A percentile compares a stretch with the other conserved stretches of the same genome.
These are phyloP conservation scores for Polytolypa hystricis DNA, from an alignment of 2,329 filamentous ascomycete species.

Conservation along the genomic window DNA sequence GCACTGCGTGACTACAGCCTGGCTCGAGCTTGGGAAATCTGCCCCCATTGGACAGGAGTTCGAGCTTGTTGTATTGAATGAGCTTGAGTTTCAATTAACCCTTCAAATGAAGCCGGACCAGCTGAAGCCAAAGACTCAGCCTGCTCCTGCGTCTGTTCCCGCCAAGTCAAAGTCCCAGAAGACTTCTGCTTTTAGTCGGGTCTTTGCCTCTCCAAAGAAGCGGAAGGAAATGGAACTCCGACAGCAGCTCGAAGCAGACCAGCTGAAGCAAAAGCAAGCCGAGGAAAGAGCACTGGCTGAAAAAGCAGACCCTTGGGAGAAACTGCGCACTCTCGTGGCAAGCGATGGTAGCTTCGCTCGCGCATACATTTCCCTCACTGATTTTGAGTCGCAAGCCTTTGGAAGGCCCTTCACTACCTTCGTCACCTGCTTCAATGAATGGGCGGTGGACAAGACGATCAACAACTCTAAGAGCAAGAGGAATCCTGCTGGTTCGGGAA, in stretches of 20 bases:
- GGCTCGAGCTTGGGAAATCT: conserved; percentile 82
- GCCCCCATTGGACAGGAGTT: conserved; percentile 97
- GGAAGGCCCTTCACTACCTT: conserved; percentile 81
- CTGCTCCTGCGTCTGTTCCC: conserved; percentile 39
- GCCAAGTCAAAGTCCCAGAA: conserved; percentile 60
- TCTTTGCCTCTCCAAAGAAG: conserved; percentile 93
- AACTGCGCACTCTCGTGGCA: conserved; percentile 74
- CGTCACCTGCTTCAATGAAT: conserved; percentile 95
- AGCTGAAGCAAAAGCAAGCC: conserved; percentile 54
- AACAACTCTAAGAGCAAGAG: conserved; percentile 95
- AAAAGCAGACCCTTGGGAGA: conserved; percentile 57
- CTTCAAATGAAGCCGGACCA: conserved; percentile 90
- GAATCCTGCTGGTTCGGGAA: conserved; percentile 45
- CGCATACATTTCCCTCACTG: conserved; percentile 85
- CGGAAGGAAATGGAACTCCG: conserved; percentile 85
- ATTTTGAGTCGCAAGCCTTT: conserved; percentile 79
- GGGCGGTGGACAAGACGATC: conserved; percentile 77
- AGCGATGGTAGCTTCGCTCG: conserved; percentile 90
- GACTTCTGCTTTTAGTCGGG: conserved; percentile 77
- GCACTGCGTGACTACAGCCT: conserved; percentile 93
- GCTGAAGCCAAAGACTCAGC: conserved; percentile 48
- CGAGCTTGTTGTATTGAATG: conserved; percentile 90
- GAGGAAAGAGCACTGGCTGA: conserved; percentile 48
- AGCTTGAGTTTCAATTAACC: conserved; percentile 97
- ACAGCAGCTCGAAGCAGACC: conserved; percentile 71